phyloP scores from a whole-genome alignment of 768 basidiomycete genomes.

The Mycena galopus region DNA sequence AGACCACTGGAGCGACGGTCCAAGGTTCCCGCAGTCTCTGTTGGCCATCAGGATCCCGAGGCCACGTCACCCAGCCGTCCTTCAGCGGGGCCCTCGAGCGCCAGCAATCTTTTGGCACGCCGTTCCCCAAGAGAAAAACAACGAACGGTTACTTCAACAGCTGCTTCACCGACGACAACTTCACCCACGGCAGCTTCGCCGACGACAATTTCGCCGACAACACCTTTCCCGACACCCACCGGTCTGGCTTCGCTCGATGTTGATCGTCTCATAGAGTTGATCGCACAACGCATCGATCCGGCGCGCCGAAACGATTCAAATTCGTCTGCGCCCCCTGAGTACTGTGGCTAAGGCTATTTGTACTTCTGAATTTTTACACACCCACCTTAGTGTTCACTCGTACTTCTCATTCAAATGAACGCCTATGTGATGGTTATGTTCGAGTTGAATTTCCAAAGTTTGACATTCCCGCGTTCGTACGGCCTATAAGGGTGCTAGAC shows the following conservation, averaged over 20 bases:
- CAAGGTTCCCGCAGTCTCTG: too few species aligned
- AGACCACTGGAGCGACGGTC: too few species aligned
- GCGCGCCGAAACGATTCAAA: background rate
- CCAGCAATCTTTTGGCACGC: background rate
- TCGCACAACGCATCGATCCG: background rate
- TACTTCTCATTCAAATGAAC: too few species aligned
- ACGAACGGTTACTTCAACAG: background rate
- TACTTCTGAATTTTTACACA: too few species aligned
- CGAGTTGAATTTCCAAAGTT: too few species aligned
- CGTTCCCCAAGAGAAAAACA: background rate
- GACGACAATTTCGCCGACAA: background rate
- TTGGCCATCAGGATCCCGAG: too few species aligned
- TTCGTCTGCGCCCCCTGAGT: background rate
- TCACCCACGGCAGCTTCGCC: background rate
- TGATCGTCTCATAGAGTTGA: background rate
- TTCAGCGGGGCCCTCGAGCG: background rate
- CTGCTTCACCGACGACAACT: background rate
- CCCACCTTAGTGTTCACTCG: too few species aligned
- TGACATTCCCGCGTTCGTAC: too few species aligned
- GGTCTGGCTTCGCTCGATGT: background rate
- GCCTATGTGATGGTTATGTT: too few species aligned
- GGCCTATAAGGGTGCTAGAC: too few species aligned
- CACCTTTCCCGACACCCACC: background rate
- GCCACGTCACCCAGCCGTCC: background rate
- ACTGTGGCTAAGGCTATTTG: background rate